These are phyloP conservation scores for Colletotrichum liriopes DNA, from an alignment of 2,329 filamentous ascomycete species.

Conservation along the genomic window DNA sequence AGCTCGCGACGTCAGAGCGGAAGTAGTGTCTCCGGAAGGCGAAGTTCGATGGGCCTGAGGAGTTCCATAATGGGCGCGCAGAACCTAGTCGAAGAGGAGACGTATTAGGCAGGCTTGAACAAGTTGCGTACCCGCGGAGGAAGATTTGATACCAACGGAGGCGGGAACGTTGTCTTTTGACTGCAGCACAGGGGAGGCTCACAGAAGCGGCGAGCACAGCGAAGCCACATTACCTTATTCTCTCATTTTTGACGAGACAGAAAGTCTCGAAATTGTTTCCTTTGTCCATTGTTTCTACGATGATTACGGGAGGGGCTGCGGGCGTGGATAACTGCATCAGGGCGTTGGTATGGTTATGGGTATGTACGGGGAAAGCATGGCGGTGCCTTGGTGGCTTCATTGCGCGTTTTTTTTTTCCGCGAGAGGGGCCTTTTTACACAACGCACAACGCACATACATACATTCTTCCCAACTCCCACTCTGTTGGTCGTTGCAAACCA, in stretches of 20 bases:
- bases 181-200: not conserved
- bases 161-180: constrained; percentile 50
- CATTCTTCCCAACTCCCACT: constrained; percentile 27
- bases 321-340: constrained; percentile 38
- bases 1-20: constrained; percentile 61
- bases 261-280: constrained; percentile 25
- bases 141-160: constrained; percentile 45
- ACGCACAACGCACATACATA: constrained; percentile 16
- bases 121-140: not conserved
- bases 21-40: constrained; percentile 46
- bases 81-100: constrained; percentile 69
- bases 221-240: constrained; percentile 29
- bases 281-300: constrained; percentile 38
- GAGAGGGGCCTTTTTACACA: constrained; percentile 19
- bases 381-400: constrained; percentile 37
- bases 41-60: constrained; percentile 55
- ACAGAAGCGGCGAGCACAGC: constrained; percentile 25
- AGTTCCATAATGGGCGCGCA: constrained; percentile 49
- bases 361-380: constrained; percentile 37
- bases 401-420: constrained; percentile 17
- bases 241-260: constrained; percentile 19
- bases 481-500: constrained; percentile 19
- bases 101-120: constrained; percentile 58
- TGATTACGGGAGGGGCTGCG: constrained; percentile 29
- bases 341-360: constrained; percentile 40